Evolutionary conservation across 2,329 filamentous ascomycete genomes (phyloP).

Genomic region (Pseudogymnoascus sp.): DNA sequence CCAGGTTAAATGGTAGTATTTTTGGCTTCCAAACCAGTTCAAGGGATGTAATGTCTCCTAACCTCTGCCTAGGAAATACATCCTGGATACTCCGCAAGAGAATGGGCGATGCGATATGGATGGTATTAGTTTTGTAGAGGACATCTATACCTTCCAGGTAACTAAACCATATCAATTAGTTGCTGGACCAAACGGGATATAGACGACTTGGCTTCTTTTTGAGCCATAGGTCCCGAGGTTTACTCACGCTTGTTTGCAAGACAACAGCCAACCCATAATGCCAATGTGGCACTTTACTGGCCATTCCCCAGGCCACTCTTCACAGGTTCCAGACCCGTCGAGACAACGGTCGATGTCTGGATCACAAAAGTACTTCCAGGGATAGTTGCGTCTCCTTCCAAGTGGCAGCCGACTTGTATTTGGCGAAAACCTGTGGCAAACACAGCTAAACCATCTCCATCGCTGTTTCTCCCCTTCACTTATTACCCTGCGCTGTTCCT

Average conservation of each 20-base stretch:
- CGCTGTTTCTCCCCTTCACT: not conserved
- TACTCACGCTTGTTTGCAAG: not conserved
- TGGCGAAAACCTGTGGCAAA: not conserved
- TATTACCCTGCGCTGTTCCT: not conserved
- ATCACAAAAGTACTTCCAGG: not conserved
- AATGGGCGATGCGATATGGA: not conserved
- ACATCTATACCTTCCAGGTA: not conserved
- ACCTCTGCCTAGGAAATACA: not conserved
- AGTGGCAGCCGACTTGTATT: not conserved
- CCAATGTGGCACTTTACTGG: constrained; percentile 2
- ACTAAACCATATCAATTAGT: not conserved
- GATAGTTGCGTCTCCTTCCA: not conserved
- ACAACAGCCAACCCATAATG: not conserved
- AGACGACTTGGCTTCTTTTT: not conserved
- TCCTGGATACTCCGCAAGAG: not conserved
- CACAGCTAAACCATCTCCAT: not conserved
- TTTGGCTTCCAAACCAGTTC: not conserved
- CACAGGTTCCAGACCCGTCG: not conserved
- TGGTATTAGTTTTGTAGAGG: constrained; percentile 5
- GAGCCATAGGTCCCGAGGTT: not conserved
- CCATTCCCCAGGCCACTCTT: not conserved
- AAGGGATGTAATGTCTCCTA: not conserved
- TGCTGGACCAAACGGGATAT: not conserved
- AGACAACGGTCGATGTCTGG: not conserved
- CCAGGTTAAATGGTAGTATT: not conserved